Evolutionary conservation across 2,329 filamentous ascomycete genomes (phyloP).

Genomic region (Colletotrichum tropicicola): DNA sequence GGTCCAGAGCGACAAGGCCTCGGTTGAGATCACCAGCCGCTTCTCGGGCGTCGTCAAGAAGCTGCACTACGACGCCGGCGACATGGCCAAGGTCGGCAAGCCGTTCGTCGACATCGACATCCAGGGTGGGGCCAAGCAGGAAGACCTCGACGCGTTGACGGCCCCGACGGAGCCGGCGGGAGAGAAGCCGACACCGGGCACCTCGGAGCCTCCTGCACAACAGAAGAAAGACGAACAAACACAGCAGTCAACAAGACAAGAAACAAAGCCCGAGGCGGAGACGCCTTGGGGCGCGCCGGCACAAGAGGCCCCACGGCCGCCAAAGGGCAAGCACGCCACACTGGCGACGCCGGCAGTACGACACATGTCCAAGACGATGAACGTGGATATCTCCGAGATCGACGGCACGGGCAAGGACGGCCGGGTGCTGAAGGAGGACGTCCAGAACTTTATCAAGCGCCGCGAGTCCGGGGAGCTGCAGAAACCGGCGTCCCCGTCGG

Average conservation of each 20-base stretch:
- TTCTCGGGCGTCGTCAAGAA: constrained; percentile 97
- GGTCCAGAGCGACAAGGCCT: constrained; percentile 97
- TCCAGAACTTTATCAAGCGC: constrained; percentile 74
- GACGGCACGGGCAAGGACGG: constrained; percentile 90
- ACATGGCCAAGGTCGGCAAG: constrained; percentile 96
- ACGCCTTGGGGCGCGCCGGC: background rate
- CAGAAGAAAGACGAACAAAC: constrained; percentile 1
- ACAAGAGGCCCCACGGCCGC: constrained; percentile 36
- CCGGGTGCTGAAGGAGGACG: constrained; percentile 91
- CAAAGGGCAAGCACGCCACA: constrained; percentile 72
- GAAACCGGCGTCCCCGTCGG: constrained; percentile 29
- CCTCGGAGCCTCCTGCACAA: constrained; percentile 25
- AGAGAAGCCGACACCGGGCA: constrained; percentile 36
- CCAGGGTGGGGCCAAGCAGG: constrained; percentile 75
- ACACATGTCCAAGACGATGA: constrained; percentile 82
- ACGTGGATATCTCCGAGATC: constrained; percentile 81
- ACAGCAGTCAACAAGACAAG: constrained; percentile 21
- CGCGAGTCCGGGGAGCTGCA: constrained; percentile 45
- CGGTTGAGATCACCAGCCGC: constrained; percentile 90
- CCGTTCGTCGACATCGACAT: constrained; percentile 96
- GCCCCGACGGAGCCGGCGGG: constrained; percentile 5
- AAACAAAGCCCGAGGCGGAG: background rate
- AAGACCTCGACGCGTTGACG: constrained; percentile 55
- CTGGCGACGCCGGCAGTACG: constrained; percentile 93
- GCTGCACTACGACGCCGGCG: constrained; percentile 92